A percentile compares a stretch with the other conserved stretches of the same genome.
phyloP scores from a whole-genome alignment of 495 filamentous ascomycete species.

The Oidiodendron maius region DNA sequence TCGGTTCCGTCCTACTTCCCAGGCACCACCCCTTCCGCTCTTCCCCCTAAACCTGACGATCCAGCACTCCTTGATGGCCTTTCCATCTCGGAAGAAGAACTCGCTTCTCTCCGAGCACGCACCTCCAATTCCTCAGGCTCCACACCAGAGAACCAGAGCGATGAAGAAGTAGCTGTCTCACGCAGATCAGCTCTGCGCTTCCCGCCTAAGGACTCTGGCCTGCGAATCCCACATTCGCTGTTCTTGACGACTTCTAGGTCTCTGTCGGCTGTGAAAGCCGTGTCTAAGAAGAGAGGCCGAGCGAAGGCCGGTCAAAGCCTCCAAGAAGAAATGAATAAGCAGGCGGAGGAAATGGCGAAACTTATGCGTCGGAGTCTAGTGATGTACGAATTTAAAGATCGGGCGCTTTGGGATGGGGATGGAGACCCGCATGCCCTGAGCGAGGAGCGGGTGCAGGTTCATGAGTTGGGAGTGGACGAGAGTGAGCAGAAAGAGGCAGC shows the following conservation, averaged over 20 bases:
- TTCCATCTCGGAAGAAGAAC: background rate
- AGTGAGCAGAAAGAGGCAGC: constrained; percentile 2
- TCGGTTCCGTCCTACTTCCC: constrained; percentile 4
- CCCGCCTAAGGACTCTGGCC: constrained; percentile 17
- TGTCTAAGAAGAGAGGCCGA: no score
- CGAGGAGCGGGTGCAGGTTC: constrained; percentile 8
- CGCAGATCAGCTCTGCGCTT: constrained; percentile 16
- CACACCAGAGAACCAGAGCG: background rate
- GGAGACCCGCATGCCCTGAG: constrained; percentile 7
- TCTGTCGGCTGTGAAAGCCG: background rate
- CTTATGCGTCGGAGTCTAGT: constrained; percentile 18
- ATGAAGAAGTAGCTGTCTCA: background rate
- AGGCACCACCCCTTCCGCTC: background rate
- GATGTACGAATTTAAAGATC: constrained; percentile 17
- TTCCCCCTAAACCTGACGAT: background rate
- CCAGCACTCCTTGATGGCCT: background rate
- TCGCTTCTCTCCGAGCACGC: background rate
- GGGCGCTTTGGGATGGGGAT: constrained; percentile 13
- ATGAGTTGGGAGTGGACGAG: background rate
- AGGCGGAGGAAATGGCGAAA: constrained; percentile 17
- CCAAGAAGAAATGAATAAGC: background rate
- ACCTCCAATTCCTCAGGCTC: background rate
- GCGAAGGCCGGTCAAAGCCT: no score
- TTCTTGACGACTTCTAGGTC: constrained; percentile 2
- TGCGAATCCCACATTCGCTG: constrained; percentile 13